These are phyloP conservation scores for Pyrus bretschneideri DNA, from an alignment of 306 rosid species.

Conservation along the genomic window DNA sequence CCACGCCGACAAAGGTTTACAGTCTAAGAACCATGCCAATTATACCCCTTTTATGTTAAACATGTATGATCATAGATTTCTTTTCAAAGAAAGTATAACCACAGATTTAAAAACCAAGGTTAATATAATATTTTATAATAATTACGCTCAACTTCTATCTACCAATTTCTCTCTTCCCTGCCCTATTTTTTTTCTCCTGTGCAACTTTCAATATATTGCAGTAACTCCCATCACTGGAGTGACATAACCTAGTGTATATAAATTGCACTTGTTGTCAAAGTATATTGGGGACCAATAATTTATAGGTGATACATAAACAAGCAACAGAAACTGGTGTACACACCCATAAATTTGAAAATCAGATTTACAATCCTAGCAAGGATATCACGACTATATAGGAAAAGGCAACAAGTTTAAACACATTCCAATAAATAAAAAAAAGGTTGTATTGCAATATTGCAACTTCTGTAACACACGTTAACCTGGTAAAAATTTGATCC, in stretches of 20 bases:
- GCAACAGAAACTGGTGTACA: neutral
- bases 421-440: neutral
- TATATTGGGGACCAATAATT: neutral
- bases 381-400: neutral
- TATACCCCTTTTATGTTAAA: neutral
- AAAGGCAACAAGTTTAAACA: neutral
- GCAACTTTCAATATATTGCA: neutral
- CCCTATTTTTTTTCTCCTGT: neutral
- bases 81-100: neutral
- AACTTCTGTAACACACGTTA: neutral
- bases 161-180: neutral
- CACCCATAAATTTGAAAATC: neutral
- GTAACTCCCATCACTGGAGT: neutral
- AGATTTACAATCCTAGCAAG: neutral
- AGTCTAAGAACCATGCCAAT: neutral
- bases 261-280: neutral
- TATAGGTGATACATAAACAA: neutral
- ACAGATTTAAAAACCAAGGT: neutral
- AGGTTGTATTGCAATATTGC: neutral
- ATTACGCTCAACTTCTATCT: neutral
- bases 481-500: neutral
- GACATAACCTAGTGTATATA: too few species aligned
- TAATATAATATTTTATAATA: too few species aligned
- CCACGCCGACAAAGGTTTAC: neutral
- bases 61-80: neutral